These are phyloP conservation scores for Thalassiosira livingstoniorum DNA, from an alignment of 352 stramenopile genomes.

Conservation along the genomic window DNA sequence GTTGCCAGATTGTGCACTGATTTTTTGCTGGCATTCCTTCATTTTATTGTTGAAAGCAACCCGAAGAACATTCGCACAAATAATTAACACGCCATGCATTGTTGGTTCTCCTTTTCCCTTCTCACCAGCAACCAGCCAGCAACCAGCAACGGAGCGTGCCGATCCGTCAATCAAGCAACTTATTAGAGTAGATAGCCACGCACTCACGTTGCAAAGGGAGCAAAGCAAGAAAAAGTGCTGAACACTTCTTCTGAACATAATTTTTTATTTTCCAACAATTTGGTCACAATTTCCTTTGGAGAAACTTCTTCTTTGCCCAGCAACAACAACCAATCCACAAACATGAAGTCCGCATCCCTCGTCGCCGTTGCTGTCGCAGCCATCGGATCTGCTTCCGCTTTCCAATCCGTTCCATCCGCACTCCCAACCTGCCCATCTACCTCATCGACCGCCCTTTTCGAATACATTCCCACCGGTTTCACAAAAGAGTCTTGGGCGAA, in stretches of 20 bases:
- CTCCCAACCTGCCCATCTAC: neutral
- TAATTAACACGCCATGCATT: too few species aligned
- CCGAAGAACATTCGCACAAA: too few species aligned
- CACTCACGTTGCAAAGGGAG: neutral
- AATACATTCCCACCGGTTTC: conserved; percentile 83
- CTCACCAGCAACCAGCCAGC: too few species aligned
- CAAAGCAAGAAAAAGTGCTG: neutral
- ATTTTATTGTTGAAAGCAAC: too few species aligned
- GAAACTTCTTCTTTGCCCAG: neutral
- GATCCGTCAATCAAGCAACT: too few species aligned
- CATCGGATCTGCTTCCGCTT: conserved; percentile 24
- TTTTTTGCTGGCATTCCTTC: too few species aligned
- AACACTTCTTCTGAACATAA: conserved; percentile 1
- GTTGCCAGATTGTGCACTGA: too few species aligned
- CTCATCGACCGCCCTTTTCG: conserved; percentile 50
- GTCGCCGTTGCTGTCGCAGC: neutral
- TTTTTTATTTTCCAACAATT: too few species aligned
- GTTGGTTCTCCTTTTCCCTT: too few species aligned
- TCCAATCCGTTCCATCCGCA: conserved; percentile 34
- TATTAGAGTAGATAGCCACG: neutral
- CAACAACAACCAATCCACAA: neutral
- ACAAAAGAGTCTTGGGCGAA: conserved; percentile 79
- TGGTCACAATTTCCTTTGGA: neutral
- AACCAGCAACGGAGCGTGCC: too few species aligned
- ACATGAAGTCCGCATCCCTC: neutral